A percentile compares a stretch with the other conserved stretches of the same genome.
These are phyloP conservation scores for Nakazawaea pomicola DNA, from an alignment of 805 yeast genomes.

Conservation along the genomic window DNA sequence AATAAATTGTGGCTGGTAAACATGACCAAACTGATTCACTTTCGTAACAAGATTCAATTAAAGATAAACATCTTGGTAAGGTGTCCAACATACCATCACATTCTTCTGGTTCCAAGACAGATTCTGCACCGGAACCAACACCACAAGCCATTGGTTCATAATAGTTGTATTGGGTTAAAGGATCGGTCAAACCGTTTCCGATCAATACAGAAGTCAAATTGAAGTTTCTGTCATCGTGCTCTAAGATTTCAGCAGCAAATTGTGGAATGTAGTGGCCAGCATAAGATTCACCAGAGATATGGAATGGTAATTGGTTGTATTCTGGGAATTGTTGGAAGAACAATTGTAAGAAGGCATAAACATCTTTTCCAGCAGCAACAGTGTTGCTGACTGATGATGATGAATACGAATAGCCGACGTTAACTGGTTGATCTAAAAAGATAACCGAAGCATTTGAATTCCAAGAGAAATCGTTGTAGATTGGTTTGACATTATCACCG, in stretches of 20 bases:
- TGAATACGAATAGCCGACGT: slow-evolving; percentile 87
- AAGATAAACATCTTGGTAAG: slow-evolving; percentile 59
- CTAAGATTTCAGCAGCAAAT: slow-evolving; percentile 52
- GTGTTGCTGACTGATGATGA: slow-evolving; percentile 58
- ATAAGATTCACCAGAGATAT: slow-evolving; percentile 80
- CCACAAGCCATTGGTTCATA: slow-evolving; percentile 96
- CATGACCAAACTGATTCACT: slow-evolving; percentile 52
- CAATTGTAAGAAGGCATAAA: slow-evolving; percentile 74
- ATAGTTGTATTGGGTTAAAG: slow-evolving; percentile 69
- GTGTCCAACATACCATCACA: slow-evolving; percentile 60
- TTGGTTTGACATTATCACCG: slow-evolving; percentile 59
- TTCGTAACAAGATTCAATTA: slow-evolving; percentile 63
- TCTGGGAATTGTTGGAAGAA: slow-evolving; percentile 84
- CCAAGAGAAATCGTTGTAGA: slow-evolving; percentile 83
- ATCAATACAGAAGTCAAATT: slow-evolving; percentile 76
- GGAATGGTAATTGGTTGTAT: slow-evolving; percentile 53
- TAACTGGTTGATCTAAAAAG: slow-evolving; percentile 91
- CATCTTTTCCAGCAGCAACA: slow-evolving; percentile 82
- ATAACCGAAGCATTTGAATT: slow-evolving; percentile 85
- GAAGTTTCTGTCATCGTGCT: slow-evolving; percentile 50
- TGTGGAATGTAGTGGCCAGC: slow-evolving; percentile 83
- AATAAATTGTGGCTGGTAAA: slow-evolving; percentile 60
- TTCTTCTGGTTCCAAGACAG: slow-evolving; percentile 64
- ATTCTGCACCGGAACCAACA: slow-evolving; percentile 66
- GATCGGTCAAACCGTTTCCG: slow-evolving; percentile 92